These are phyloP conservation scores for Skeletonema costatum DNA, from an alignment of 108 stramenopile species.

Conservation along the genomic window DNA sequence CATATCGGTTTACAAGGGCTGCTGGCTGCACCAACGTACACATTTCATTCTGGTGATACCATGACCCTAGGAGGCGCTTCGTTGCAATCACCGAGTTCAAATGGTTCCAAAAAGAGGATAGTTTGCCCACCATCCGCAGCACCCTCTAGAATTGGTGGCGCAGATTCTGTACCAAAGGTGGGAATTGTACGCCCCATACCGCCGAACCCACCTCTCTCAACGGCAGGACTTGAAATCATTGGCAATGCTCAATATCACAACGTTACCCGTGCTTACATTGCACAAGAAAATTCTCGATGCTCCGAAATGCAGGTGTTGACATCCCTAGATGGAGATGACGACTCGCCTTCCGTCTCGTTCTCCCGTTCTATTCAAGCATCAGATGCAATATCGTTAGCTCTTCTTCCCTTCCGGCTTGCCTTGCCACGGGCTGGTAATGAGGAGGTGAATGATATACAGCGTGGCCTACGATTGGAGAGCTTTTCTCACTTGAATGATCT, in stretches of 20 bases:
- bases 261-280: constrained; percentile 27
- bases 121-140: constrained; percentile 49
- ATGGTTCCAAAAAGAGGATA: constrained; percentile 22
- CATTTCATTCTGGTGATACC: constrained; percentile 46
- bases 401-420: constrained; percentile 79
- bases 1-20: constrained; percentile 38
- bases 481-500: constrained; percentile 70
- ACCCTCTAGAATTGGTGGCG: constrained; percentile 58
- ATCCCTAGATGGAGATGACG: constrained; percentile 45
- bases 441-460: constrained; percentile 53
- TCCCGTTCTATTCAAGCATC: constrained; percentile 38
- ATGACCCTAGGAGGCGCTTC: constrained; percentile 1
- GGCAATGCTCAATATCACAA: constrained; percentile 46
- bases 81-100: not conserved
- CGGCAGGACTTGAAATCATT: constrained; percentile 44
- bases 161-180: constrained; percentile 74
- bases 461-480: constrained; percentile 44
- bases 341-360: constrained; percentile 35
- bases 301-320: constrained; percentile 34
- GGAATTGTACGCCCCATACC: constrained; percentile 77
- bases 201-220: constrained; percentile 33
- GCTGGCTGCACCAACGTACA: constrained; percentile 24
- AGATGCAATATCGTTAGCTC: constrained; percentile 26
- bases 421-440: constrained; percentile 62
- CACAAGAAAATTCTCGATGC: constrained; percentile 35